Evolutionary conservation across 345 rosid genomes (phyloP).

Genomic region (Stellera chamaejasme): DNA sequence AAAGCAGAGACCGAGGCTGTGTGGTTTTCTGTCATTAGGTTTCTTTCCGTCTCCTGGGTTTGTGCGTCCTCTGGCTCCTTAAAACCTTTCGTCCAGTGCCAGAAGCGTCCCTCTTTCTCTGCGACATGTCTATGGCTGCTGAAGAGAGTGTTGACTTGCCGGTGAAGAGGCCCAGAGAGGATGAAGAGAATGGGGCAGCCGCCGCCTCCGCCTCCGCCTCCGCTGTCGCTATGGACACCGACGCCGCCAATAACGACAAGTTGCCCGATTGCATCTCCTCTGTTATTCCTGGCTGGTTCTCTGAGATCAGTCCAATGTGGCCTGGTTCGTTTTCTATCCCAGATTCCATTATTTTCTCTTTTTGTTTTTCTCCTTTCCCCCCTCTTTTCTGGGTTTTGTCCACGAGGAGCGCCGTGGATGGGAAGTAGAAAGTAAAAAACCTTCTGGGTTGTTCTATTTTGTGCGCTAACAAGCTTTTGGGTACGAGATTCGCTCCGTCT

Average conservation of each 20-base stretch:
- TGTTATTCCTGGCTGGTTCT: constrained; percentile 81
- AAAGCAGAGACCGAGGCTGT: constrained; percentile 8
- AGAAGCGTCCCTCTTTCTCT: background rate
- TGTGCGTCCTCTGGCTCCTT: background rate
- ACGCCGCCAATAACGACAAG: constrained; percentile 19
- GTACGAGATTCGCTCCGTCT: too few relatives aligned
- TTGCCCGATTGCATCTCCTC: constrained; percentile 33
- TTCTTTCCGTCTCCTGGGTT: constrained; percentile 1
- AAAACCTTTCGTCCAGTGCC: background rate
- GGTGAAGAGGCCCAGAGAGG: constrained; percentile 53
- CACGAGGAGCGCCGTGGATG: background rate
- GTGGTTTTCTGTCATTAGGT: constrained; percentile 9
- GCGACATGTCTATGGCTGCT: constrained; percentile 16
- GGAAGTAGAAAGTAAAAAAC: background rate
- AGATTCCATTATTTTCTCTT: background rate
- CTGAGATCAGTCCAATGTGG: constrained; percentile 88
- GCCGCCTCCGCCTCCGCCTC: constrained; percentile 4
- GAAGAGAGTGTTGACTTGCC: constrained; percentile 28
- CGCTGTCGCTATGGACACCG: constrained; percentile 31
- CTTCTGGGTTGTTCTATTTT: background rate
- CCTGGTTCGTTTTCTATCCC: constrained; percentile 42
- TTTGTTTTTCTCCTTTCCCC: background rate
- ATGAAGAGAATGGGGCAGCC: constrained; percentile 32
- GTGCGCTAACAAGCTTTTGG: background rate
- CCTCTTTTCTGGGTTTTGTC: background rate